These are phyloP conservation scores for Hypoxylon sp. DNA, from an alignment of 2,329 filamentous ascomycete genomes.

Conservation along the genomic window DNA sequence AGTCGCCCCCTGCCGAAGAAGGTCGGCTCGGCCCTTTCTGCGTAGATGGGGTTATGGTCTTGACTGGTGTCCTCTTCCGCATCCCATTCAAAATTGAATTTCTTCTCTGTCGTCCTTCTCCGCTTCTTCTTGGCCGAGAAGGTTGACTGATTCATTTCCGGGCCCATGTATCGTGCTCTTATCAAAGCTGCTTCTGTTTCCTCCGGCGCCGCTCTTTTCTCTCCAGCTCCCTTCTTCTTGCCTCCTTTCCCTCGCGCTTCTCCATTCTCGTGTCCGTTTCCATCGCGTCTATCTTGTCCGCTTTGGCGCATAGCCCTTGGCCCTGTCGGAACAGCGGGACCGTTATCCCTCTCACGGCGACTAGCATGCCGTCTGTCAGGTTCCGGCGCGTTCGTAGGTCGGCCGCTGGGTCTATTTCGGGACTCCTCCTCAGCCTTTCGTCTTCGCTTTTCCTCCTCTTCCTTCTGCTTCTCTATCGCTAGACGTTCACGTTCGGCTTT, in stretches of 20 bases:
- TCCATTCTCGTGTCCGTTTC: slow-evolving; percentile 54
- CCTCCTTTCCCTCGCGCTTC: slow-evolving; percentile 51
- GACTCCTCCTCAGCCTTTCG: slow-evolving; percentile 50
- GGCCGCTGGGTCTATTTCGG: slow-evolving; percentile 26
- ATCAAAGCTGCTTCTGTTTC: slow-evolving; percentile 80
- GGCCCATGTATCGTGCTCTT: slow-evolving; percentile 88
- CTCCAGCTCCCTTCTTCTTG: slow-evolving; percentile 37
- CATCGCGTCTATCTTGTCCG: slow-evolving; percentile 57
- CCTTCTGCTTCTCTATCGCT: slow-evolving; percentile 76
- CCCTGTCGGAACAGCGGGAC: slow-evolving; percentile 70
- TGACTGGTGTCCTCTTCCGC: slow-evolving; percentile 90
- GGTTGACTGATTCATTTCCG: slow-evolving; percentile 82
- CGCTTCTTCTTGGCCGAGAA: slow-evolving; percentile 98
- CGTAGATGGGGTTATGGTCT: slow-evolving; percentile 85
- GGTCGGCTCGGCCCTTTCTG: slow-evolving; percentile 72
- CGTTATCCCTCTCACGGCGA: slow-evolving; percentile 45
- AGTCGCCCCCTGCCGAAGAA: slow-evolving; percentile 64
- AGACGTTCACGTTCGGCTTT: slow-evolving; percentile 79
- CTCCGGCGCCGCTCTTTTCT: slow-evolving; percentile 55
- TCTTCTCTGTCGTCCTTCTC: slow-evolving; percentile 90
- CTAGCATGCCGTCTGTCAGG: slow-evolving; percentile 47
- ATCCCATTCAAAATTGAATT: slow-evolving; percentile 99
- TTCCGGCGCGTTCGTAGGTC: slow-evolving; percentile 48
- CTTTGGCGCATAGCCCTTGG: slow-evolving; percentile 73
- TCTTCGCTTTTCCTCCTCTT: slow-evolving; percentile 66